Evolutionary conservation across 352 stramenopile genomes (phyloP).

Genomic region (Phytophthora ramorum): DNA sequence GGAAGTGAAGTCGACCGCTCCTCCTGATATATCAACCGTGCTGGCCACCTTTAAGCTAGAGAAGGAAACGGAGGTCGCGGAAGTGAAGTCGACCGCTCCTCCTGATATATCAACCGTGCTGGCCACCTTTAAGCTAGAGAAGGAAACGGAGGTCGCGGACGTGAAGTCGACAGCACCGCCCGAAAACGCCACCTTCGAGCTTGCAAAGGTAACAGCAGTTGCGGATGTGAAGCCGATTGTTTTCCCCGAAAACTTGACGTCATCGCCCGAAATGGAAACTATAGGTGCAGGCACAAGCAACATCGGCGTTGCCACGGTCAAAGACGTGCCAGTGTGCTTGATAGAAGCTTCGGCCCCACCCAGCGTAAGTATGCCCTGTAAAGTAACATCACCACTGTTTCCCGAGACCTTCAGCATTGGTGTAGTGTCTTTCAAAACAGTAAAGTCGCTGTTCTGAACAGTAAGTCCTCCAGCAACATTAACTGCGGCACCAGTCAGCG

Average conservation of each 20-base stretch:
- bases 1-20: constrained; percentile 11
- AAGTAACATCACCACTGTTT: constrained; percentile 32
- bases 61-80: no score
- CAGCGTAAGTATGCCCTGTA: constrained; percentile 36
- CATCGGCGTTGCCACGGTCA: constrained; percentile 37
- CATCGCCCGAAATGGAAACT: constrained; percentile 17
- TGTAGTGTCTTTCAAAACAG: constrained; percentile 14
- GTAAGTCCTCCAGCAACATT: constrained; percentile 40
- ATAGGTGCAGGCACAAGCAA: constrained; percentile 12
- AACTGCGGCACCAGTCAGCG: constrained; percentile 32
- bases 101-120: no score
- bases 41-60: no score
- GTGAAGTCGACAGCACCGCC: constrained; percentile 16
- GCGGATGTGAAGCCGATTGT: not conserved
- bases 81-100: no score
- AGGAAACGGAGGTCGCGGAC: constrained; percentile 9
- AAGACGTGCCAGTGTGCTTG: constrained; percentile 37
- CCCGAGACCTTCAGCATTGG: constrained; percentile 29
- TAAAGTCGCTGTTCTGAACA: constrained; percentile 38
- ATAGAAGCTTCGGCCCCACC: constrained; percentile 29
- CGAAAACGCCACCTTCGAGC: not conserved
- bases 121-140: constrained; percentile 7
- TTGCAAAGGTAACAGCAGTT: not conserved
- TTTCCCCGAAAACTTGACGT: constrained; percentile 17
- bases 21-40: no score